These are phyloP conservation scores for Polyporus tsugae DNA, from an alignment of 1,284 basidiomycete genomes.

Conservation along the genomic window DNA sequence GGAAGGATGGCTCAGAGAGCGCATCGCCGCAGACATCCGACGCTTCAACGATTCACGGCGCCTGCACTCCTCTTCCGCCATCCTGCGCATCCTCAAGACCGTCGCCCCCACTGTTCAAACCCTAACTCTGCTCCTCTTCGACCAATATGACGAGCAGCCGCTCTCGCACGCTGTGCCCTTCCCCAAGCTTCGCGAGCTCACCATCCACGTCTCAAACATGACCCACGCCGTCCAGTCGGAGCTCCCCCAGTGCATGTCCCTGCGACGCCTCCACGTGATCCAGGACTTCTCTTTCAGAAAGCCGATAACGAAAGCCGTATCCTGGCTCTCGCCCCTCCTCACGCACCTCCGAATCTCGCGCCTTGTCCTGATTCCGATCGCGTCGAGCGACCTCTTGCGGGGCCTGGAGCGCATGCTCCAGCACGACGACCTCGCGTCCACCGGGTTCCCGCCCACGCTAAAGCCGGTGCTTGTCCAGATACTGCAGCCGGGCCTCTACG, in stretches of 20 bases:
- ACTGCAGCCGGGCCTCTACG: too few relatives aligned
- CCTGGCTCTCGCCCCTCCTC: neutral
- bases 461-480: neutral
- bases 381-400: neutral
- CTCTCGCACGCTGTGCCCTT: neutral
- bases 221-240: neutral
- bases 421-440: neutral
- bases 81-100: neutral
- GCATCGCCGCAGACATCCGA: neutral
- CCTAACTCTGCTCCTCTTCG: neutral
- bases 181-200: neutral
- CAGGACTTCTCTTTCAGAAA: neutral
- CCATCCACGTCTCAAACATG: neutral
- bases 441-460: neutral
- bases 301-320: neutral
- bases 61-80: neutral
- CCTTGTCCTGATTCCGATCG: neutral
- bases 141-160: neutral
- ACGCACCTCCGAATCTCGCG: neutral
- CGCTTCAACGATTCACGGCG: neutral
- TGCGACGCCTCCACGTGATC: neutral
- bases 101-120: neutral
- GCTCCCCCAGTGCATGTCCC: neutral
- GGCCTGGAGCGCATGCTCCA: neutral
- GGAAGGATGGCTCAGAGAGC: neutral